phyloP scores from a whole-genome alignment of 371 early-diverging fungal genomes.

The Phascolomyces articulosus region DNA sequence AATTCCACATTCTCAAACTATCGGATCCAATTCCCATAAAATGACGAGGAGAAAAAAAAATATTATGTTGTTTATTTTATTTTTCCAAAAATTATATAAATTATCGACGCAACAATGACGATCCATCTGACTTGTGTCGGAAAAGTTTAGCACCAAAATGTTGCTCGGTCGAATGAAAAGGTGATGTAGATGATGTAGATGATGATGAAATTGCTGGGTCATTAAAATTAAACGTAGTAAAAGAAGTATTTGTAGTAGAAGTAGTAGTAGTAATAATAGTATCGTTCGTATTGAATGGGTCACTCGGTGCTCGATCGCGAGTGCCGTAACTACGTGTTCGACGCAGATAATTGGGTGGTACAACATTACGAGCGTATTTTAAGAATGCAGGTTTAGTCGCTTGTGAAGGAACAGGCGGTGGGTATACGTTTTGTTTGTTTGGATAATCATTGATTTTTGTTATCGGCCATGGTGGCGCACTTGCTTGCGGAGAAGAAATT shows the following conservation, averaged over 20 bases:
- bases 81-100: not conserved
- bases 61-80: too few species aligned
- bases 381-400: slow-evolving; percentile 43
- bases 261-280: not conserved
- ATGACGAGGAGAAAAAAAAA: not conserved
- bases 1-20: too few species aligned
- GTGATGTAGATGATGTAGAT: slow-evolving; percentile 3
- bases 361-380: slow-evolving; percentile 36
- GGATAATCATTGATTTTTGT: slow-evolving; percentile 27
- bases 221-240: slow-evolving; percentile 8
- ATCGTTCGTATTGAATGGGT: slow-evolving; percentile 6
- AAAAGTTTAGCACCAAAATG: slow-evolving; percentile 8
- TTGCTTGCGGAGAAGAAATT: slow-evolving; percentile 11
- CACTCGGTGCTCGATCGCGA: not conserved
- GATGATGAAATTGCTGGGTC: not conserved
- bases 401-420: slow-evolving; percentile 49
- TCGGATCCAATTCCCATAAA: too few species aligned
- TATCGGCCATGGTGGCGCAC: slow-evolving; percentile 7
- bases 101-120: slow-evolving; percentile 11
- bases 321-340: slow-evolving; percentile 31
- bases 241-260: slow-evolving; percentile 5
- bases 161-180: not conserved
- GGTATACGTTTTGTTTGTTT: slow-evolving; percentile 30
- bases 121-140: slow-evolving; percentile 14
- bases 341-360: slow-evolving; percentile 19